phyloP scores from a whole-genome alignment of 1,139 yeast species.

The Candida buenavistaensis region DNA sequence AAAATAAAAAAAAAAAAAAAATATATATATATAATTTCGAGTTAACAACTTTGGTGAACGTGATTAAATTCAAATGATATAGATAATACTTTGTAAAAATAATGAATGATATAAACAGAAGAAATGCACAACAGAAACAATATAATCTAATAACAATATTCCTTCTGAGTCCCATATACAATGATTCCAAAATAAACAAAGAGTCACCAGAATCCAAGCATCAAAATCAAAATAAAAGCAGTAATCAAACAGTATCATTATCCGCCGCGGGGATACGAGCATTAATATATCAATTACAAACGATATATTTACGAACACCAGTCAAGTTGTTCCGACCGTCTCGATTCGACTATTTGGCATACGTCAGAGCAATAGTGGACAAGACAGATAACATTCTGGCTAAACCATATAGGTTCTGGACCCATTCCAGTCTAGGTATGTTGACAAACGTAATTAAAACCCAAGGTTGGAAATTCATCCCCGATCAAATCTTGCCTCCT shows the following conservation, averaged over 20 bases:
- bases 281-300: conserved; percentile 71
- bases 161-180: conserved; percentile 1
- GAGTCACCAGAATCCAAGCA: no score
- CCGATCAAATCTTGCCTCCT: conserved; percentile 84
- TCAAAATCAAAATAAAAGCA: conserved; percentile 14
- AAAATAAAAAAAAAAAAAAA: no score
- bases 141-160: not conserved
- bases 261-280: conserved; percentile 87
- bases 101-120: no score
- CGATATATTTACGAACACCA: conserved; percentile 78
- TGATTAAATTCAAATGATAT: no score
- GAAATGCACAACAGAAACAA: no score
- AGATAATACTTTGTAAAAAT: no score
- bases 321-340: conserved; percentile 89
- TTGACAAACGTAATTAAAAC: conserved; percentile 66
- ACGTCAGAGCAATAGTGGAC: conserved; percentile 56
- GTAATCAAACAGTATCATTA: conserved; percentile 41
- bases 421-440: conserved; percentile 79
- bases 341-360: conserved; percentile 77
- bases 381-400: conserved; percentile 45
- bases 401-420: conserved; percentile 65
- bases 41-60: no score
- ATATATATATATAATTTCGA: no score
- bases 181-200: conserved; percentile 3
- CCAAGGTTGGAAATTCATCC: conserved; percentile 87